These are phyloP conservation scores for Thelonectria blattea DNA, from an alignment of 2,329 filamentous ascomycete genomes.

Conservation along the genomic window DNA sequence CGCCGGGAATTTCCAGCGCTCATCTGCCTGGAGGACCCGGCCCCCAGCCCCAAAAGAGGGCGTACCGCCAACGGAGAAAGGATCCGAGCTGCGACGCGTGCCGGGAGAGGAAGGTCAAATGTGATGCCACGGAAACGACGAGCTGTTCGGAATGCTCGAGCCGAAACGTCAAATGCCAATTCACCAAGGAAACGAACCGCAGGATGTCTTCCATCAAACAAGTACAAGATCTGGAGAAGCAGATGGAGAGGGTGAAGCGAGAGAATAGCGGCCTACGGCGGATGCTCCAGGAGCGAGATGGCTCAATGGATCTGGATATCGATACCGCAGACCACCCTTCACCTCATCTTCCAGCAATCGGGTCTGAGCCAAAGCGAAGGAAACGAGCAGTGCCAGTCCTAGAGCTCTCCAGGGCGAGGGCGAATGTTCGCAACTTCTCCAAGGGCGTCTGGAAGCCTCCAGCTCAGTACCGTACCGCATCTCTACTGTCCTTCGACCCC, in stretches of 20 bases:
- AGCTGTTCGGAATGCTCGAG: constrained; percentile 98
- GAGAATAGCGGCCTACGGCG: constrained; percentile 79
- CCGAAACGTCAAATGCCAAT: constrained; percentile 95
- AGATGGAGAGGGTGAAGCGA: constrained; percentile 79
- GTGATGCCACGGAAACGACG: constrained; percentile 93
- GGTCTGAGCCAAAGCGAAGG: constrained; percentile 68
- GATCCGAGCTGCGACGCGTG: constrained; percentile 98
- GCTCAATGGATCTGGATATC: constrained; percentile 56
- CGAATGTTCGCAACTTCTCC: constrained; percentile 74
- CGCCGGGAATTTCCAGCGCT: constrained; percentile 51
- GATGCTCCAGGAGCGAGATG: constrained; percentile 60
- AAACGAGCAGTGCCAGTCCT: constrained; percentile 66
- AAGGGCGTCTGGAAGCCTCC: constrained; percentile 83
- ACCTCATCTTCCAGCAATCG: constrained; percentile 68
- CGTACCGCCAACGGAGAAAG: constrained; percentile 92
- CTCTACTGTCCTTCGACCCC: constrained; percentile 56
- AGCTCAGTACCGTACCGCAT: constrained; percentile 64
- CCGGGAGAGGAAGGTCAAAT: constrained; percentile 84
- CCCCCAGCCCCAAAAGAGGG: constrained; percentile 80
- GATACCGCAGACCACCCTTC: constrained; percentile 56
- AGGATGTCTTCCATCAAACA: constrained; percentile 99
- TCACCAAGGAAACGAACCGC: constrained; percentile 98
- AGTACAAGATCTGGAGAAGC: constrained; percentile 94
- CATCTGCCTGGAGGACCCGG: constrained; percentile 51
- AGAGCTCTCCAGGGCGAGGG: constrained; percentile 74